phyloP scores from a whole-genome alignment of 306 rosid species.

The Carpinus fangiana region DNA sequence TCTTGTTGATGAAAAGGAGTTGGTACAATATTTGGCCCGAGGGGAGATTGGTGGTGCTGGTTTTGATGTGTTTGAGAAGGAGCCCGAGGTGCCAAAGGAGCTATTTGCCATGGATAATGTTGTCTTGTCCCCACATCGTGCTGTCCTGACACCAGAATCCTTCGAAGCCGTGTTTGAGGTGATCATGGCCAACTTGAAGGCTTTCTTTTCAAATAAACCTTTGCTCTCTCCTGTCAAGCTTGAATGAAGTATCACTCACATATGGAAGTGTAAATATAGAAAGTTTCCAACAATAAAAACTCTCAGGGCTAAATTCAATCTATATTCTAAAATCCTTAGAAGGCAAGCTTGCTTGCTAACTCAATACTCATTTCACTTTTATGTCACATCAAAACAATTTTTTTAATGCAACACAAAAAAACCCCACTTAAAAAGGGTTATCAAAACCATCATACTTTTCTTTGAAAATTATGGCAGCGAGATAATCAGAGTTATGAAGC shows the following conservation, averaged over 20 bases:
- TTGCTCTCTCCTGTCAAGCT: not conserved
- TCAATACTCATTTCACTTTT: no score
- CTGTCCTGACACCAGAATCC: slow-evolving; percentile 4
- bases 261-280: not conserved
- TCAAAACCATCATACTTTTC: no score
- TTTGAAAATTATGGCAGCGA: no score
- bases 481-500: no score
- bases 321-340: not conserved
- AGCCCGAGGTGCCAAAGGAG: slow-evolving; percentile 20
- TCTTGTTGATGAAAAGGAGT: slow-evolving; percentile 14
- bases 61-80: slow-evolving; percentile 16
- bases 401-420: no score
- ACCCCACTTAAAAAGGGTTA: no score
- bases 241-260: not conserved
- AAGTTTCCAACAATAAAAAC: not conserved
- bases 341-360: not conserved
- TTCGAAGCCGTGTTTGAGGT: not conserved
- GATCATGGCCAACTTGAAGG: slow-evolving; percentile 19
- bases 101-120: slow-evolving; percentile 18
- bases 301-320: not conserved
- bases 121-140: slow-evolving; percentile 25
- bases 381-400: no score
- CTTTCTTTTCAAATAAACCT: slow-evolving; percentile 18
- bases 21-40: slow-evolving; percentile 10
- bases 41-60: slow-evolving; percentile 31